phyloP scores from a whole-genome alignment of 176 grass and related monocot species.

The Hsuehochloa calcarea region DNA sequence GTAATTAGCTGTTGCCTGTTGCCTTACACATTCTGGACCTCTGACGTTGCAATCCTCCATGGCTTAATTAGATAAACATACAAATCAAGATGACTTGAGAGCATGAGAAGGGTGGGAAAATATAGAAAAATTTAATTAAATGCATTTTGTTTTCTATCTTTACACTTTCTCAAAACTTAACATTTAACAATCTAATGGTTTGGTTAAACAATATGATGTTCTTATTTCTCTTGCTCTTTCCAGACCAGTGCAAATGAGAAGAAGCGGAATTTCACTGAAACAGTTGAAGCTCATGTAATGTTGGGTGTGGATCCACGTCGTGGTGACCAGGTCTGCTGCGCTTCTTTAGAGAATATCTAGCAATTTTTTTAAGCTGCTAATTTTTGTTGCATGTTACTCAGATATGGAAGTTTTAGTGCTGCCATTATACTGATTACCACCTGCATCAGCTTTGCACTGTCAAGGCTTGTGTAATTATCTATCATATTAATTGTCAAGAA shows the following conservation, averaged over 20 bases:
- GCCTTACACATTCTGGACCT: background rate
- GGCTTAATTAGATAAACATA: background rate
- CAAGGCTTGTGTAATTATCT: background rate
- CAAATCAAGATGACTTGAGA: background rate
- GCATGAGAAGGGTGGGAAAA: background rate
- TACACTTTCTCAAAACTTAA: background rate
- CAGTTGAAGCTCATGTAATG: constrained; percentile 93
- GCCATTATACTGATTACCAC: background rate
- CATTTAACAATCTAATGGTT: background rate
- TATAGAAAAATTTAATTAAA: background rate
- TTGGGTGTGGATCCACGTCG: constrained; percentile 95
- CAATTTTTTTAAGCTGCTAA: background rate
- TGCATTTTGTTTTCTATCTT: background rate
- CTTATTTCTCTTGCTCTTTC: constrained; percentile 35
- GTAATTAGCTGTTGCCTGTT: background rate
- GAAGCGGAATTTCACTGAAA: constrained; percentile 74
- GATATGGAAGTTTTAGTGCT: background rate
- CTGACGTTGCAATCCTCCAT: background rate
- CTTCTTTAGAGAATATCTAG: background rate
- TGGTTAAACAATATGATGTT: background rate
- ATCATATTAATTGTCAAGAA: background rate
- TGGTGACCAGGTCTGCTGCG: constrained; percentile 67
- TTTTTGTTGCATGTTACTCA: background rate
- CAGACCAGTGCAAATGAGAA: constrained; percentile 71
- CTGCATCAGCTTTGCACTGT: background rate